Percentiles rank a stretch among this genome's conserved stretches.
Conservation (phyloP, 257 asterid species). For the Sherardia arvensis region DNA sequence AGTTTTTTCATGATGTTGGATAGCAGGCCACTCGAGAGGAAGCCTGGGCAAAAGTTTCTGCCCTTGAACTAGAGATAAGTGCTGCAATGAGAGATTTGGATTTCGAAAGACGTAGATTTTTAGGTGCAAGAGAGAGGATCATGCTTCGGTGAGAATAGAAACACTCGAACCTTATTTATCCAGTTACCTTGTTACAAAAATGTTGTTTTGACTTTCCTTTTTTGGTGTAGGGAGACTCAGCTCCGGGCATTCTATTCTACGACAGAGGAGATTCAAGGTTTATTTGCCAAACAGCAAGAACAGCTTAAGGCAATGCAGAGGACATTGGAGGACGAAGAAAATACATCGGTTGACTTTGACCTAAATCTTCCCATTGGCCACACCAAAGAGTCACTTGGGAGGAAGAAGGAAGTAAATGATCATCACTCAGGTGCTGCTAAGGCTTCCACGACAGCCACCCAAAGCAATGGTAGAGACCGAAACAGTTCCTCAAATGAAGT, state of each 20-base stretch:
- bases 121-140: conserved; percentile 90
- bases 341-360: conserved; percentile 61
- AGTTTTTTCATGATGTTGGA: conserved; percentile 43
- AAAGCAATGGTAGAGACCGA: conserved; percentile 24
- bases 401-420: conserved; percentile 29
- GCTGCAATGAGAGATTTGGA: conserved; percentile 92
- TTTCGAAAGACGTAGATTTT: conserved; percentile 83
- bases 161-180: not conserved
- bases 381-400: conserved; percentile 13
- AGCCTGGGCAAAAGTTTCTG: conserved; percentile 98
- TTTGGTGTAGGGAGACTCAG: conserved; percentile 79
- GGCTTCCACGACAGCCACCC: conserved; percentile 25
- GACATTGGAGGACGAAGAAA: conserved; percentile 89
- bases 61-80: conserved; percentile 92
- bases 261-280: conserved; percentile 78
- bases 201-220: not conserved
- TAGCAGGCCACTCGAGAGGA: conserved; percentile 99
- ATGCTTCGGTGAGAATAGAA: conserved; percentile 80
- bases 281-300: conserved; percentile 83
- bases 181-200: not conserved
- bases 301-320: conserved; percentile 96
- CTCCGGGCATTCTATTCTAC: conserved; percentile 96
- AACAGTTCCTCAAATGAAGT: conserved; percentile 50
- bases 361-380: conserved; percentile 29
- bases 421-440: conserved; percentile 26